phyloP scores from a whole-genome alignment of 1,284 basidiomycete genomes.

The Fomitopsis palustris region DNA sequence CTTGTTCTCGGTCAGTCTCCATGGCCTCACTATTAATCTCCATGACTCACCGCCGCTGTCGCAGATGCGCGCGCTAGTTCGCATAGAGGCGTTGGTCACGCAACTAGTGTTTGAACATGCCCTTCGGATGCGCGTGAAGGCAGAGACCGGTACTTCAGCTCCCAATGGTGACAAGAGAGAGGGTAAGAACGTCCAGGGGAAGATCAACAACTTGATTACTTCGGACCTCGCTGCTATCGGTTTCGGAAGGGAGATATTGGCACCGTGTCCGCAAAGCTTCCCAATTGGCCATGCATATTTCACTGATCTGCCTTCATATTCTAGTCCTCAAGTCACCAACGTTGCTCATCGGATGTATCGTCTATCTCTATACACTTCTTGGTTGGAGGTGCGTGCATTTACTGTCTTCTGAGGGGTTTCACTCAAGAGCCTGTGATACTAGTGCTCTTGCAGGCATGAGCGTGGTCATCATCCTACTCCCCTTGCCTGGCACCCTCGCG shows the following conservation, averaged over 20 bases:
- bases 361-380: constrained; percentile 42
- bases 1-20: constrained; percentile 14
- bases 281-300: not conserved
- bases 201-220: constrained; percentile 41
- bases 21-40: not conserved
- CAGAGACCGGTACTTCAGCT: constrained; percentile 28
- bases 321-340: constrained; percentile 30
- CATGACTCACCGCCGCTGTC: not conserved
- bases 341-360: constrained; percentile 28
- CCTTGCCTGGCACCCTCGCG: constrained; percentile 41
- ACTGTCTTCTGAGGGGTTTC: not conserved
- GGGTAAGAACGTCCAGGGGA: constrained; percentile 34
- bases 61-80: constrained; percentile 42
- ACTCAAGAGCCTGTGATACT: not conserved
- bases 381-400: constrained; percentile 38
- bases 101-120: constrained; percentile 68
- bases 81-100: constrained; percentile 57
- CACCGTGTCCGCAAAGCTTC: constrained; percentile 16
- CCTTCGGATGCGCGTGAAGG: constrained; percentile 60
- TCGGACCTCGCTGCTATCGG: constrained; percentile 29
- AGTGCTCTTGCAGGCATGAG: constrained; percentile 48
- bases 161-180: not conserved
- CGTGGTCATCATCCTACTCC: constrained; percentile 47
- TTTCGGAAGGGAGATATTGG: constrained; percentile 28
- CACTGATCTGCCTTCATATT: not conserved